These are phyloP conservation scores for Gonium pectorale DNA, from an alignment of 139 green algal species.

Conservation along the genomic window DNA sequence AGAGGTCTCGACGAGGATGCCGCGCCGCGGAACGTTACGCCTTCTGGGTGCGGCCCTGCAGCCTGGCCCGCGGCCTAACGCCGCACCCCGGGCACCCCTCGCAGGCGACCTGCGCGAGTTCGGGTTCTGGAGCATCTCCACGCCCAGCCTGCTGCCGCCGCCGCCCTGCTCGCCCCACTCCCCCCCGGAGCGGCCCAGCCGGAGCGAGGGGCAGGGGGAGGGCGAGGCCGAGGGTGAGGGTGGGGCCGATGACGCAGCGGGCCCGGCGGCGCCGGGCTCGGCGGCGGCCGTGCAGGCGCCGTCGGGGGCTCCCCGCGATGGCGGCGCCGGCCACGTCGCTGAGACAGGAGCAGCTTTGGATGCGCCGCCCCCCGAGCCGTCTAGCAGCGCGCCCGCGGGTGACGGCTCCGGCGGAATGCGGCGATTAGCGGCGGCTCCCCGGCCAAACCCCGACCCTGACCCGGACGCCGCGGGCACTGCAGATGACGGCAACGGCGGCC, in stretches of 20 bases:
- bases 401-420: no score
- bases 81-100: no score
- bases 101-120: slow-evolving; percentile 81
- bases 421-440: background rate
- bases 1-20: background rate
- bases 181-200: no score
- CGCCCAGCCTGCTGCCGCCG: slow-evolving; percentile 30
- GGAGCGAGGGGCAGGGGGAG: no score
- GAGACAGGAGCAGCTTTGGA: background rate
- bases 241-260: background rate
- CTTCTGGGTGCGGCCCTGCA: no score
- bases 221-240: background rate
- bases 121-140: slow-evolving; percentile 71
- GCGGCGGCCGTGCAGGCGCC: background rate
- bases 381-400: no score
- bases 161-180: background rate
- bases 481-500: background rate
- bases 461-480: background rate
- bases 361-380: background rate
- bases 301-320: background rate
- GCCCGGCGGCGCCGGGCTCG: background rate
- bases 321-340: background rate
- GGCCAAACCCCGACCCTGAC: background rate
- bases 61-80: no score
- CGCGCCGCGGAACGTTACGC: background rate